phyloP scores from a whole-genome alignment of 2,329 filamentous ascomycete species.

The Colletotrichum sp. region DNA sequence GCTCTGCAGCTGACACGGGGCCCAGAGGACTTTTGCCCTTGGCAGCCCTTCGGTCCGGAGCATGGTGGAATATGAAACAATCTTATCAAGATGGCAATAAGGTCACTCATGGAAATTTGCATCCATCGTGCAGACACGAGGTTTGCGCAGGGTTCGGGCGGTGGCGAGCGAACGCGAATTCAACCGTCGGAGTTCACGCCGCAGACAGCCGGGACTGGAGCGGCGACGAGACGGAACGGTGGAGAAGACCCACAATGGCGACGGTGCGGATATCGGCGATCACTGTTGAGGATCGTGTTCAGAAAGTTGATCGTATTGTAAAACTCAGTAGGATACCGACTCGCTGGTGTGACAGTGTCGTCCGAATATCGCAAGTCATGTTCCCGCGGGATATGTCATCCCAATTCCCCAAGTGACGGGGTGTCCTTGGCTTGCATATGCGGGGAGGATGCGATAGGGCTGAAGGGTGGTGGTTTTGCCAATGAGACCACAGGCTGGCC shows the following conservation, averaged over 20 bases:
- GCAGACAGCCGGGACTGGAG: neutral
- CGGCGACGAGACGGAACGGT: neutral
- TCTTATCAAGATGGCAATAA: neutral
- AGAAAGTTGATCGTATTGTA: neutral
- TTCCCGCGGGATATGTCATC: neutral
- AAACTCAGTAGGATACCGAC: neutral
- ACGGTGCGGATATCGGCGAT: neutral
- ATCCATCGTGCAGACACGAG: neutral
- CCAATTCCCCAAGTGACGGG: neutral
- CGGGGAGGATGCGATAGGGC: slow-evolving; percentile 5
- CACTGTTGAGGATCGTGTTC: neutral
- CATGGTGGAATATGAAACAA: neutral
- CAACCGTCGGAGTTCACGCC: neutral
- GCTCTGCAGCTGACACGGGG: slow-evolving; percentile 5
- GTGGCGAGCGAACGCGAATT: neutral
- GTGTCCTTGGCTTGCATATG: neutral
- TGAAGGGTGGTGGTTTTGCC: neutral
- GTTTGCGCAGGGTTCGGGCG: neutral
- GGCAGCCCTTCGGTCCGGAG: neutral
- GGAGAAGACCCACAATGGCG: neutral
- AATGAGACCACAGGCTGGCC: neutral
- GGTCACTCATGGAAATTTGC: neutral
- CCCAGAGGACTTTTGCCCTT: neutral
- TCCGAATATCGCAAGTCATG: neutral
- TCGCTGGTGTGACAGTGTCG: neutral